A percentile compares a stretch with the other conserved stretches of the same genome.
phyloP scores from a whole-genome alignment of 2,329 filamentous ascomycete species.

The Alternaria gansuensis region DNA sequence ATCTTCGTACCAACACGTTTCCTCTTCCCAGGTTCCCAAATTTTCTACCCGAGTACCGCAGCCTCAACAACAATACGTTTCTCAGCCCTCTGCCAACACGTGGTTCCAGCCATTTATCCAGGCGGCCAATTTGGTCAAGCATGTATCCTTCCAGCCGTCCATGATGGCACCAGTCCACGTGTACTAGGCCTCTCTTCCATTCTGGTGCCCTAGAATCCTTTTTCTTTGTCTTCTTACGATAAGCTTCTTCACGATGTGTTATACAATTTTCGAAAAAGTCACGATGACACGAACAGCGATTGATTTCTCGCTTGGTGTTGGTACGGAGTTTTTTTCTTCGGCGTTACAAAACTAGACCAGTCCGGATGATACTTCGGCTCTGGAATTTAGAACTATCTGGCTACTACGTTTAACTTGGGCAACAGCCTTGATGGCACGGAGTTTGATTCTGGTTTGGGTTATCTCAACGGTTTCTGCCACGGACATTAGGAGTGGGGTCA shows the following conservation, averaged over 20 bases:
- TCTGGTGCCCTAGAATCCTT: constrained; percentile 21
- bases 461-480: constrained; percentile 24
- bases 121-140: constrained; percentile 53
- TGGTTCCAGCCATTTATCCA: constrained; percentile 55
- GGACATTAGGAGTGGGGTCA: constrained; percentile 22
- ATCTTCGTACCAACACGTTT: constrained; percentile 48
- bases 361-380: constrained; percentile 28
- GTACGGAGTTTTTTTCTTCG: constrained; percentile 28
- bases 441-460: constrained; percentile 30
- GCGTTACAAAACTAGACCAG: constrained; percentile 48
- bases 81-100: constrained; percentile 44
- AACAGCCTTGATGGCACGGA: constrained; percentile 47
- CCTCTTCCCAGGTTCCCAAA: constrained; percentile 39
- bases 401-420: constrained; percentile 46
- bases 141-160: constrained; percentile 53
- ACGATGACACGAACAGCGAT: constrained; percentile 51
- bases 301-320: constrained; percentile 44
- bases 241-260: constrained; percentile 48
- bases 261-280: constrained; percentile 47
- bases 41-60: constrained; percentile 41
- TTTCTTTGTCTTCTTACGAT: constrained; percentile 19
- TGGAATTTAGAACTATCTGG: constrained; percentile 34
- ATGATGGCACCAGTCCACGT: constrained; percentile 52
- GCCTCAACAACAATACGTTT: constrained; percentile 50
- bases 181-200: constrained; percentile 37